Evolutionary conservation across 306 rosid genomes (phyloP).

Genomic region (Urtica urens): DNA sequence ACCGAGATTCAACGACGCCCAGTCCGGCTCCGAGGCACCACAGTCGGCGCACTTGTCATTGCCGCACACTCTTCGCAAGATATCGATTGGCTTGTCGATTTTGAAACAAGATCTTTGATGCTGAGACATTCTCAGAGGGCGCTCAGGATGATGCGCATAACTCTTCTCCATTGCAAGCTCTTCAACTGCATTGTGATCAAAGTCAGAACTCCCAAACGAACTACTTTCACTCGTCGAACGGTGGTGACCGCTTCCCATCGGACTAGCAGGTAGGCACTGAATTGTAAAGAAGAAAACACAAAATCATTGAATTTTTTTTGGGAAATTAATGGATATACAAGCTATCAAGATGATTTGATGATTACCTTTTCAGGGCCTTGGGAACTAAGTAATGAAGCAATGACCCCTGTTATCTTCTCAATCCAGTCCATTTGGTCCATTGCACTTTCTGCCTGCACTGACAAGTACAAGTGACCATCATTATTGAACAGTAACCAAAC

Average conservation of each 20-base stretch:
- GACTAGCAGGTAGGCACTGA: conserved; percentile 84
- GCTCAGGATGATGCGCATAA: conserved; percentile 47
- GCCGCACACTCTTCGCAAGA: conserved; percentile 74
- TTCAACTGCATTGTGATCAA: conserved; percentile 69
- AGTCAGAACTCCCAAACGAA: conserved; percentile 96
- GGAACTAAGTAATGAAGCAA: conserved; percentile 94
- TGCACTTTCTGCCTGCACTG: conserved; percentile 99
- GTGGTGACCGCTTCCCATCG: conserved; percentile 89
- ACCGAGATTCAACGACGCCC: conserved; percentile 98
- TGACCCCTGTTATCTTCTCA: conserved; percentile 98
- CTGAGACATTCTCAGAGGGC: conserved; percentile 61
- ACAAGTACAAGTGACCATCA: conserved; percentile 49
- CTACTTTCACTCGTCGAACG: conserved; percentile 97
- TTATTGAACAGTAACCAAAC: background rate
- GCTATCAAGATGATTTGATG: conserved; percentile 9
- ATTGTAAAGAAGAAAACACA: conserved; percentile 14
- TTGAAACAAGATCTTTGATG: conserved; percentile 64
- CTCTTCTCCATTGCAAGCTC: conserved; percentile 68
- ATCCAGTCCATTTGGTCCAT: conserved; percentile 99
- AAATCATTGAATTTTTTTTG: conserved; percentile 18
- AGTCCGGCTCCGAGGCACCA: conserved; percentile 93
- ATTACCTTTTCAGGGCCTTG: conserved; percentile 95
- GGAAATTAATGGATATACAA: conserved; percentile 13
- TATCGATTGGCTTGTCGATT: conserved; percentile 88
- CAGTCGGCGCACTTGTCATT: conserved; percentile 98